These are phyloP conservation scores for Diatrype stigma DNA, from an alignment of 2,329 filamentous ascomycete genomes.

Conservation along the genomic window DNA sequence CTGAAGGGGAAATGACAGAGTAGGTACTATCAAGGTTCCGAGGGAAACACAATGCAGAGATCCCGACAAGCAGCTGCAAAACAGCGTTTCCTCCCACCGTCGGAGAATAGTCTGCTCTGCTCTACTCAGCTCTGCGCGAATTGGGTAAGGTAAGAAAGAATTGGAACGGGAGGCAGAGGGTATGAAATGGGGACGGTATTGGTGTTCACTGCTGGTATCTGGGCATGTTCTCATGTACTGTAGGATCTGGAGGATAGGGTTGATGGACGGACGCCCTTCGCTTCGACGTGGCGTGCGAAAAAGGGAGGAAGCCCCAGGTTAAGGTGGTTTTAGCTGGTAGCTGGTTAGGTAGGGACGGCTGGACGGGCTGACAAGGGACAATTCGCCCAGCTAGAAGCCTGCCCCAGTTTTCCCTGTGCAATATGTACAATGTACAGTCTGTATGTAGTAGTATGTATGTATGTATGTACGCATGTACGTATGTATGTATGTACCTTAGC, in stretches of 20 bases:
- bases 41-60: background rate
- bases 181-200: too few relatives aligned
- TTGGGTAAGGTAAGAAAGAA: background rate
- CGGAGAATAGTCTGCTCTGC: background rate
- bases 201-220: background rate
- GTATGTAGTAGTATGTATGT: background rate
- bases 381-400: background rate
- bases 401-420: background rate
- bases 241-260: background rate
- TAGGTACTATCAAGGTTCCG: too few relatives aligned
- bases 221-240: background rate
- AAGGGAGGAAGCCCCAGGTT: background rate
- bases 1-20: too few relatives aligned
- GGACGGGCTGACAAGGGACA: background rate
- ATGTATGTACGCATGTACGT: background rate
- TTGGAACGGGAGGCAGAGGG: background rate
- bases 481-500: background rate
- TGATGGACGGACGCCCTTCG: background rate
- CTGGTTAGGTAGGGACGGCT: background rate
- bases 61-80: background rate
- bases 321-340: background rate
- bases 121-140: background rate
- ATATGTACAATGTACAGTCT: background rate
- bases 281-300: background rate
- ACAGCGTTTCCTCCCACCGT: background rate